A percentile compares a stretch with the other conserved stretches of the same genome.
Evolutionary conservation across 805 yeast genomes (phyloP).

Genomic region (Barnettozyma sp.): DNA sequence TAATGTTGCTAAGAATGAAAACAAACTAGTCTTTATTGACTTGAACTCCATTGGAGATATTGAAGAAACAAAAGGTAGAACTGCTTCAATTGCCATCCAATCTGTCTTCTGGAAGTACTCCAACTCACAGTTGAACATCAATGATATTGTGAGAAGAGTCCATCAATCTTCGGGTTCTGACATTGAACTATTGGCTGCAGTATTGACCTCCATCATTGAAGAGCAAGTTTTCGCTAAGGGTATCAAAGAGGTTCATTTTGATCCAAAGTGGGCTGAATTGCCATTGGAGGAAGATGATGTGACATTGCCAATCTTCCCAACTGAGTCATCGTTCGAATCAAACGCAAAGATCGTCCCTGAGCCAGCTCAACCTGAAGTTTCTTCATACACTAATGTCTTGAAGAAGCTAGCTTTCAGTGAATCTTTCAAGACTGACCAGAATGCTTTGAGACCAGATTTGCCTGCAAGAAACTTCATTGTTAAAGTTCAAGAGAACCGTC

Average conservation of each 20-base stretch:
- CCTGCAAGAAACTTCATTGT: slow-evolving; percentile 81
- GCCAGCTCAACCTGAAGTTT: slow-evolving; percentile 35
- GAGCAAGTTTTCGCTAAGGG: slow-evolving; percentile 41
- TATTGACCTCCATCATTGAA: slow-evolving; percentile 57
- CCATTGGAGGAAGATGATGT: slow-evolving; percentile 30
- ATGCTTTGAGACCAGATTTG: slow-evolving; percentile 77
- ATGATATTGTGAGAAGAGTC: slow-evolving; percentile 67
- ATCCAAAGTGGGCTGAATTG: slow-evolving; percentile 23
- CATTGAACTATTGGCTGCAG: slow-evolving; percentile 72
- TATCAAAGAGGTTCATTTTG: slow-evolving; percentile 30
- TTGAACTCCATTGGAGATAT: slow-evolving; percentile 55
- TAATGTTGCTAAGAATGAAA: slow-evolving; percentile 43
- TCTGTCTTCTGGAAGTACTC: slow-evolving; percentile 73
- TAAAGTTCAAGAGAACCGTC: slow-evolving; percentile 83
- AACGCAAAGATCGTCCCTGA: slow-evolving; percentile 45
- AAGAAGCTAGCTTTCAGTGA: slow-evolving; percentile 75
- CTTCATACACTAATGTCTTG: slow-evolving; percentile 45
- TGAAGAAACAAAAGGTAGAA: slow-evolving; percentile 69
- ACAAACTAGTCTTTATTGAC: slow-evolving; percentile 54
- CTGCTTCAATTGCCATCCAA: slow-evolving; percentile 67
- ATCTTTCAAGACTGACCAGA: slow-evolving; percentile 49
- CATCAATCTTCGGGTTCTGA: slow-evolving; percentile 77
- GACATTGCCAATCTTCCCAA: slow-evolving; percentile 45
- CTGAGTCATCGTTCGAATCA: slow-evolving; percentile 59
- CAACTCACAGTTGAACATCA: slow-evolving; percentile 49